phyloP scores from a whole-genome alignment of 208 protist genomes.

The Trypanosoma grayi region DNA sequence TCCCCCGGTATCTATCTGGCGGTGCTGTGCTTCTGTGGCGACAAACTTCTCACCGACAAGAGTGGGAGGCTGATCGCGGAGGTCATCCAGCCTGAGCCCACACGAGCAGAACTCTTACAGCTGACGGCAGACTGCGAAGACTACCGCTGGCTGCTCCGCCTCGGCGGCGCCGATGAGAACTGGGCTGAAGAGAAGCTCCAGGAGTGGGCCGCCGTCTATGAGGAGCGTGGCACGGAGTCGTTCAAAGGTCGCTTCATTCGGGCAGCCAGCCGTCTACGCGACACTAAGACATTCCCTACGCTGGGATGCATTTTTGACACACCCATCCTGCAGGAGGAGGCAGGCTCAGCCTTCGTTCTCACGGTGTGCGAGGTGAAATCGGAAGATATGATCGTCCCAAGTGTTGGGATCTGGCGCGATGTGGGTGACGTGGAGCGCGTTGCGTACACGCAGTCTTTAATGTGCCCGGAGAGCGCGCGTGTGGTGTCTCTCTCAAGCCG shows the following conservation, averaged over 20 bases:
- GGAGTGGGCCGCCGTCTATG: slow-evolving; percentile 20
- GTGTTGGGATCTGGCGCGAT: slow-evolving; percentile 23
- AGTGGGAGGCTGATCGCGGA: slow-evolving; percentile 18
- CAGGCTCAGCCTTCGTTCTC: slow-evolving; percentile 22
- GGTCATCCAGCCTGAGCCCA: slow-evolving; percentile 11
- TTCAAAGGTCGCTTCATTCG: slow-evolving; percentile 30
- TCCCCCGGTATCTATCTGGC: slow-evolving; percentile 29
- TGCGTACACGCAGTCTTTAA: slow-evolving; percentile 9
- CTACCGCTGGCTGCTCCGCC: slow-evolving; percentile 30
- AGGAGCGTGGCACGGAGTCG: slow-evolving; percentile 15
- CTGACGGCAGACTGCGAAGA: slow-evolving; percentile 22
- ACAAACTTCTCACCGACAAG: slow-evolving; percentile 17
- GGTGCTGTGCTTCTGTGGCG: slow-evolving; percentile 23
- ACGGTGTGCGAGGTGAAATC: slow-evolving; percentile 22
- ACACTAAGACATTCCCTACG: not conserved
- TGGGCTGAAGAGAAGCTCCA: slow-evolving; percentile 21
- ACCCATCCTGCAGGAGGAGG: slow-evolving; percentile 13
- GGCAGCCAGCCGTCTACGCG: slow-evolving; percentile 17
- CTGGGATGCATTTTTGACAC: slow-evolving; percentile 35
- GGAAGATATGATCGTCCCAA: slow-evolving; percentile 4
- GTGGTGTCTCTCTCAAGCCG: slow-evolving; percentile 18
- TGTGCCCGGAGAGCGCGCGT: slow-evolving; percentile 6
- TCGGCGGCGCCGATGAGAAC: slow-evolving; percentile 16
- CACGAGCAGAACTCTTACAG: slow-evolving; percentile 2
- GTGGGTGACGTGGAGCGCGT: slow-evolving; percentile 13